A percentile compares a stretch with the other conserved stretches of the same genome.
Conservation (phyloP, 257 asterid genomes). For the Cordia subcordata region DNA sequence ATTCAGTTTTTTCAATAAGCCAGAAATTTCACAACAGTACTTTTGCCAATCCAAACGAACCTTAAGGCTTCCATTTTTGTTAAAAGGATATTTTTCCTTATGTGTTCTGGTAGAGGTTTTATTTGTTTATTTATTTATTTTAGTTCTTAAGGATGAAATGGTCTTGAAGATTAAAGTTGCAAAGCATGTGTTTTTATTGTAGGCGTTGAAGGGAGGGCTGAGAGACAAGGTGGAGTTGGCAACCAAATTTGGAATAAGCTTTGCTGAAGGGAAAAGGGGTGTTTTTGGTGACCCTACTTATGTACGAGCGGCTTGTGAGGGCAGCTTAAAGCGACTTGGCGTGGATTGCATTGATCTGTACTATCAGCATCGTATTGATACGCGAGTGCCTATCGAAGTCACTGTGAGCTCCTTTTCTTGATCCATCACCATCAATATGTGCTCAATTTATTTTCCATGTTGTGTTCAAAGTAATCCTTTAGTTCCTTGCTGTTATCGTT, state of each 20-base stretch:
- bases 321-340: constrained; percentile 41
- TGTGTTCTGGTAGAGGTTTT: too few relatives aligned
- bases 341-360: constrained; percentile 39
- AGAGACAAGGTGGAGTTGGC: constrained; percentile 39
- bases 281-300: constrained; percentile 37
- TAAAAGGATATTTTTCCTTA: too few relatives aligned
- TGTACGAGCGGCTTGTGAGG: constrained; percentile 35
- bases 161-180: not conserved
- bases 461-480: not conserved
- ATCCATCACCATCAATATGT: not conserved
- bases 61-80: too few relatives aligned
- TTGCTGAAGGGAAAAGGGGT: constrained; percentile 11
- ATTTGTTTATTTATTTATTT: too few relatives aligned
- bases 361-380: constrained; percentile 38
- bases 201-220: constrained; percentile 39
- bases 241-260: constrained; percentile 29
- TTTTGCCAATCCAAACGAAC: too few relatives aligned
- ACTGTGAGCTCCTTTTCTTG: constrained; percentile 23
- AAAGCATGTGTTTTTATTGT: not conserved
- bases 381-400: constrained; percentile 36
- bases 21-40: too few relatives aligned
- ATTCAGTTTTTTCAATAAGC: too few relatives aligned
- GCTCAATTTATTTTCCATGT: not conserved
- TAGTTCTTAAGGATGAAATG: too few relatives aligned
- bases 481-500: too few relatives aligned